Evolutionary conservation across 768 basidiomycete genomes (phyloP).

Genomic region (Xanthoconium purpureum): DNA sequence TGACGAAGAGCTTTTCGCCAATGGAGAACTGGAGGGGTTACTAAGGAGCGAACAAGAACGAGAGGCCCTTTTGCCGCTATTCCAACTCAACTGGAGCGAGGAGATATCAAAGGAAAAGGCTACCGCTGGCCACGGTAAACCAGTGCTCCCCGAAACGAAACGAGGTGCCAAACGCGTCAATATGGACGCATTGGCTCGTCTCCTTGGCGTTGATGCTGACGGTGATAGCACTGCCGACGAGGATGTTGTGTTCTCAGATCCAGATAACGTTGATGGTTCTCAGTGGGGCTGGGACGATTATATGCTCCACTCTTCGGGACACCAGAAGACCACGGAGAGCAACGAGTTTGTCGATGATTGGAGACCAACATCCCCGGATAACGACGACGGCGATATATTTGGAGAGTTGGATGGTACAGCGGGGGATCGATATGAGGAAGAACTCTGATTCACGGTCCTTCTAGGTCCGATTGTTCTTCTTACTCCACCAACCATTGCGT

Average conservation of each 20-base stretch:
- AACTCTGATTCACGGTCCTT: conserved; percentile 18
- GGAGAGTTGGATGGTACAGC: conserved; percentile 11
- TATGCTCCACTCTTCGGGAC: conserved; percentile 6
- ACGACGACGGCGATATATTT: conserved; percentile 8
- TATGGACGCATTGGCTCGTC: conserved; percentile 51
- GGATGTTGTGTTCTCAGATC: conserved; percentile 16
- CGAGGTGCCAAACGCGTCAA: conserved; percentile 45
- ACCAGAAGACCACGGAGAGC: conserved; percentile 14
- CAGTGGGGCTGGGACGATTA: conserved; percentile 11
- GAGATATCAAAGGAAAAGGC: conserved; percentile 28
- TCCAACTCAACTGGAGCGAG: conserved; percentile 38
- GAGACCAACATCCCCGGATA: conserved; percentile 40
- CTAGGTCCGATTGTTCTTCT: conserved; percentile 1
- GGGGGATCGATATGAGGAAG: conserved; percentile 32
- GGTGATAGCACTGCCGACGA: conserved; percentile 27
- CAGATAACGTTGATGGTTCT: conserved; percentile 19
- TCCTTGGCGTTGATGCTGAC: conserved; percentile 39
- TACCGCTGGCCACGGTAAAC: neutral
- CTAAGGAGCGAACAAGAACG: conserved; percentile 54
- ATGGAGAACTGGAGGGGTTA: conserved; percentile 64
- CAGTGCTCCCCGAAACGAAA: conserved; percentile 18
- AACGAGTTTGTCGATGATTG: conserved; percentile 46
- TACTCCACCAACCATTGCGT: neutral
- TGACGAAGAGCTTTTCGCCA: conserved; percentile 71
- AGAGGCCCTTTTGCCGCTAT: conserved; percentile 36